Conservation (phyloP, 2,329 filamentous ascomycete genomes). For the Aspergillus sp. region DNA sequence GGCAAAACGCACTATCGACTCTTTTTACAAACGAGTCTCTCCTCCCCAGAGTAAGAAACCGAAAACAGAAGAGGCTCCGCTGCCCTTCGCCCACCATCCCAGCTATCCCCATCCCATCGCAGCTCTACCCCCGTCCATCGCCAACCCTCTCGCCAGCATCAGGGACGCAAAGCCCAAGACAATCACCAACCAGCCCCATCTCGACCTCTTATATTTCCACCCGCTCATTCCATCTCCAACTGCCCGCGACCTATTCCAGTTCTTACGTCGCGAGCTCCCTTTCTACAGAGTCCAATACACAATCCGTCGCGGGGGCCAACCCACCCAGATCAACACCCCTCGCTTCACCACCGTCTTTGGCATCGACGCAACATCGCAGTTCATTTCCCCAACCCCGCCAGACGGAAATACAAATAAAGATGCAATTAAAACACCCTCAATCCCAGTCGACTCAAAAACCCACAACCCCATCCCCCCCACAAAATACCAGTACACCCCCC, state of each 20-base stretch:
- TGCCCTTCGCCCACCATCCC: slow-evolving; percentile 41
- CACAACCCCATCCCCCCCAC: slow-evolving; percentile 38
- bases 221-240: slow-evolving; percentile 65
- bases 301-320: slow-evolving; percentile 64
- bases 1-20: slow-evolving; percentile 5
- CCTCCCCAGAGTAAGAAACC: not conserved
- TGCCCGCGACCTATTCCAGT: slow-evolving; percentile 64
- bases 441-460: slow-evolving; percentile 45
- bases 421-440: no score
- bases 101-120: slow-evolving; percentile 56
- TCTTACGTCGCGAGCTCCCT: slow-evolving; percentile 68
- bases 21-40: slow-evolving; percentile 1
- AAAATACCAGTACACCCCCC: slow-evolving; percentile 62
- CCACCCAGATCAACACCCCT: slow-evolving; percentile 63
- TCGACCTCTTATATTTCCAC: slow-evolving; percentile 74
- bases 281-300: slow-evolving; percentile 76
- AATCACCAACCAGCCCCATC: slow-evolving; percentile 67
- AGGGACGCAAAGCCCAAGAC: slow-evolving; percentile 47
- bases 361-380: slow-evolving; percentile 63
- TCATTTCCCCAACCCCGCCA: slow-evolving; percentile 32
- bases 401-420: no score
- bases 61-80: not conserved
- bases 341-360: slow-evolving; percentile 64
- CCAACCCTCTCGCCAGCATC: slow-evolving; percentile 20
- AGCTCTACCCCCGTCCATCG: slow-evolving; percentile 46